Percentiles rank a stretch among this genome's conserved stretches.
Conservation (phyloP, 2,329 filamentous ascomycete species). For the Xylariaceae sp. region DNA sequence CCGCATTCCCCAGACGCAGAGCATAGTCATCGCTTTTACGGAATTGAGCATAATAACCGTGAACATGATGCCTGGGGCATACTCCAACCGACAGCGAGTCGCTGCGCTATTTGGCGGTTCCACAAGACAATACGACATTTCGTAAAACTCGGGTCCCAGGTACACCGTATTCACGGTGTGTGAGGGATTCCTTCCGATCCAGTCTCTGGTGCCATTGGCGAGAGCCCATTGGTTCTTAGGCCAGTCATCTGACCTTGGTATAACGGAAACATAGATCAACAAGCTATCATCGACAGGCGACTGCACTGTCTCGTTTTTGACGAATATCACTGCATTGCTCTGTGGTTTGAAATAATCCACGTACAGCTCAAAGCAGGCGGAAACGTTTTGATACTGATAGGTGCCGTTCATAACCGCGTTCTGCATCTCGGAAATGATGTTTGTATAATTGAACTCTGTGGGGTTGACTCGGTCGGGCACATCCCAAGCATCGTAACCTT, state of each 20-base stretch:
- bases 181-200: neutral
- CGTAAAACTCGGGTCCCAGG: slow-evolving; percentile 17
- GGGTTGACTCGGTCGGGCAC: slow-evolving; percentile 7
- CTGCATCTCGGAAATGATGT: slow-evolving; percentile 10
- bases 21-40: slow-evolving; percentile 14
- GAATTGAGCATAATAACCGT: slow-evolving; percentile 17
- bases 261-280: slow-evolving; percentile 14
- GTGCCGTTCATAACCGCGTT: slow-evolving; percentile 4
- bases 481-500: slow-evolving; percentile 9
- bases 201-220: slow-evolving; percentile 13
- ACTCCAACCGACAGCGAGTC: slow-evolving; percentile 18
- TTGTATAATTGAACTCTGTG: slow-evolving; percentile 4
- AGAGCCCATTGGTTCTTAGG: slow-evolving; percentile 25
- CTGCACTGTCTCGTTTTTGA: slow-evolving; percentile 10
- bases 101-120: slow-evolving; percentile 4
- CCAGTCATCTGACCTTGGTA: slow-evolving; percentile 16
- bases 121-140: slow-evolving; percentile 21
- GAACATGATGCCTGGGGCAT: slow-evolving; percentile 19
- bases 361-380: slow-evolving; percentile 13
- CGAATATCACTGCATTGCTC: slow-evolving; percentile 14
- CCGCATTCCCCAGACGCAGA: slow-evolving; percentile 11
- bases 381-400: slow-evolving; percentile 9
- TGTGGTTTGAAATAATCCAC: slow-evolving; percentile 17
- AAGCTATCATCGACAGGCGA: slow-evolving; percentile 9
- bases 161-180: slow-evolving; percentile 13